A percentile compares a stretch with the other conserved stretches of the same genome.
phyloP scores from a whole-genome alignment of 2,329 filamentous ascomycete genomes.

The Calonectria naviculata region DNA sequence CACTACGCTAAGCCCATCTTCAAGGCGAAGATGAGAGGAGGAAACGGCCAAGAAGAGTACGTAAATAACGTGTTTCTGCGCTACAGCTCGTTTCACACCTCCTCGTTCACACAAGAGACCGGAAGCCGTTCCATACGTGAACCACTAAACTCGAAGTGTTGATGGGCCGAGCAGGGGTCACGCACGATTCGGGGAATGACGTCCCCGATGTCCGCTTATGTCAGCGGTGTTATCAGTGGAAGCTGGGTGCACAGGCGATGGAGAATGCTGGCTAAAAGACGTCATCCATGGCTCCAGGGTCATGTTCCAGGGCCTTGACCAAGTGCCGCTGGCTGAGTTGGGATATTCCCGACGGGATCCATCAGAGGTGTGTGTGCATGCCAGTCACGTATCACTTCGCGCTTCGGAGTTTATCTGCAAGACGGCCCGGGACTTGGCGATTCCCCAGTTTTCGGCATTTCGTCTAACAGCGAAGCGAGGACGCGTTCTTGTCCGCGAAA shows the following conservation, averaged over 20 bases:
- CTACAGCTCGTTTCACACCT: background rate
- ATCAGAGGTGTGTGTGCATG: no score
- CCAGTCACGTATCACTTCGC: no score
- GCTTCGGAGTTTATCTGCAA: background rate
- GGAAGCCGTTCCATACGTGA: background rate
- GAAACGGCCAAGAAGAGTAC: no score
- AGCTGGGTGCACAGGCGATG: no score
- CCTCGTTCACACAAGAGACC: background rate
- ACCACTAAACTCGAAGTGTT: background rate
- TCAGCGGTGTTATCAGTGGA: no score
- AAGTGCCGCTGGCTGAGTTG: no score
- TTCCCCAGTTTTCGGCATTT: background rate
- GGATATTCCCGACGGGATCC: no score
- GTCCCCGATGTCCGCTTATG: background rate
- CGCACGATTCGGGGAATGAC: background rate
- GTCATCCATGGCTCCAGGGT: no score
- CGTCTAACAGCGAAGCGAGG: background rate
- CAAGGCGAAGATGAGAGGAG: no score
- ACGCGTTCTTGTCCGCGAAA: no score
- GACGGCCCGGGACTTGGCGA: background rate
- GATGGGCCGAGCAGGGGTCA: background rate
- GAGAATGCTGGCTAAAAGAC: no score
- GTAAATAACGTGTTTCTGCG: background rate
- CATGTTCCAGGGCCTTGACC: no score
- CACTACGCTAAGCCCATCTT: background rate